These are phyloP conservation scores for Carnegiea gigantea DNA, from an alignment of 179 eudicot genomes.

Conservation along the genomic window DNA sequence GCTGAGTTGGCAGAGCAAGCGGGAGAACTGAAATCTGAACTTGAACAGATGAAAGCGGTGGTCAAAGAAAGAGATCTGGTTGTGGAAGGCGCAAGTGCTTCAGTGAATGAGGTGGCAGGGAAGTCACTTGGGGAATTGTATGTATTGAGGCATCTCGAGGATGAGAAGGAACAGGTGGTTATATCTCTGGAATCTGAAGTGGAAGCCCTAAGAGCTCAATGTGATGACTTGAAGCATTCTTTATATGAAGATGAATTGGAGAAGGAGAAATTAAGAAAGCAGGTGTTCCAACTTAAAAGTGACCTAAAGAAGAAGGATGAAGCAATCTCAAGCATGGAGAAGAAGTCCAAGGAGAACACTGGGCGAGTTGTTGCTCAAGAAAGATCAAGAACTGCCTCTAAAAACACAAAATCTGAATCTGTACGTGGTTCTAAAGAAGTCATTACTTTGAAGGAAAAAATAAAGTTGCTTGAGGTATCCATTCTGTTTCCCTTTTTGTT, in stretches of 20 bases:
- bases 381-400: constrained; percentile 37
- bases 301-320: constrained; percentile 69
- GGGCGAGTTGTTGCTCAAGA: constrained; percentile 35
- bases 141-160: constrained; percentile 38
- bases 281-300: constrained; percentile 48
- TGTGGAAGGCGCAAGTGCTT: neutral
- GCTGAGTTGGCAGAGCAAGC: constrained; percentile 35
- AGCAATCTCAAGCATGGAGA: constrained; percentile 54
- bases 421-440: constrained; percentile 57
- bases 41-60: constrained; percentile 40
- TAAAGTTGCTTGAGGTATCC: constrained; percentile 78
- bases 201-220: constrained; percentile 45
- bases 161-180: constrained; percentile 46
- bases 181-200: constrained; percentile 48
- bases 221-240: constrained; percentile 45
- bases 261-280: constrained; percentile 64
- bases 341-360: constrained; percentile 53
- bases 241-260: constrained; percentile 56
- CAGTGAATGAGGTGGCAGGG: constrained; percentile 38
- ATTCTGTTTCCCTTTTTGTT: neutral
- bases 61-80: constrained; percentile 43
- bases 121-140: constrained; percentile 47
- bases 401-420: constrained; percentile 41
- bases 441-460: constrained; percentile 63
- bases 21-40: constrained; percentile 33